Base-by-base conservation (phyloP, 2,329 filamentous ascomycete species). In the Phyllosticta paracitricarpa region DNA sequence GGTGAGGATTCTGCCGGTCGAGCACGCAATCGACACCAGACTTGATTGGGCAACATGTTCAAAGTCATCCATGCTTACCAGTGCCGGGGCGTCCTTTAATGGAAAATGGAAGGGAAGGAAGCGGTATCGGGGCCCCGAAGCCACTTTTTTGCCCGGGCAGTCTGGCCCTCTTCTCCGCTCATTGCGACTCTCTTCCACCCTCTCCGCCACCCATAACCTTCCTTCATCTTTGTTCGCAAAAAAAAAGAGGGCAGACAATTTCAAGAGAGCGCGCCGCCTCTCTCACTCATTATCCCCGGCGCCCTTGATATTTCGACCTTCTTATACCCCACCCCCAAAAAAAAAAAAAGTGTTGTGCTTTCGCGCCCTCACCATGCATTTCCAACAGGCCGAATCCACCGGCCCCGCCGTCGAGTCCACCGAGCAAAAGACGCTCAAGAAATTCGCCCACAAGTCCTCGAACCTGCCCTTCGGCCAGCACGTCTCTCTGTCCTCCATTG, bases 401-500 rank as follows among this genome's bases (percentile, higher is more conserved):
- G 73, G 73, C 65, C 69, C 71, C 62, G 71, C 68, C 55, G 70
- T 68, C 40, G 62, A 64, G 56, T 65, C 70, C 56, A 53, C 64
- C 54, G 61, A 62, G 55, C 59, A 64, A 28, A 65, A 64, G 52
- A 51, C 65, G 9, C 64, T 68, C 55, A 75, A 73, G 64, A 61
- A 65, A 61, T 77, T 75, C 68, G 68, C 66, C 53, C 69, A 76
- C 61, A 75, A 77, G 68, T 80, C 78, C 4, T 76, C 77, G 17
- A 78, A 75, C 58, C 73, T 82, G 28, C 80, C 81, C 1, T 83
- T 83, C 63, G 80, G 80, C 57, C 79, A 81, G 66, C 68, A 79
- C 63, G 73, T 82, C 62, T 66, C 78, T 35, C 74, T 84, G 63
- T 76, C 77, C 60, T 78, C 79, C 63, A 89, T 97, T 74, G 86